phyloP scores from a whole-genome alignment of 352 stramenopile species.

The Globisporangium nodosum region DNA sequence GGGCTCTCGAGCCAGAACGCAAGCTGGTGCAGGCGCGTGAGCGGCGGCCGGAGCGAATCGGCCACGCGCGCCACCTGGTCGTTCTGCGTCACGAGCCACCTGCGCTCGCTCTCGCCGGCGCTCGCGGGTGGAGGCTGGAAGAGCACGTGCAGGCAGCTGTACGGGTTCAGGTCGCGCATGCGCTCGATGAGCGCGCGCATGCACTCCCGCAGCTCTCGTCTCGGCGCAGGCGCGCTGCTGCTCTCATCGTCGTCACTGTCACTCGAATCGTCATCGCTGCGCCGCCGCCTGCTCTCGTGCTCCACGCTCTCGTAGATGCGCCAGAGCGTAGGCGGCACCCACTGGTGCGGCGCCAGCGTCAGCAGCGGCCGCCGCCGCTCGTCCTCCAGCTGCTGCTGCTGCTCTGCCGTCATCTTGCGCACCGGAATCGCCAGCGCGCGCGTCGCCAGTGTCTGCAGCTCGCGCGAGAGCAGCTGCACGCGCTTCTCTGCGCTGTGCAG shows the following conservation, averaged over 20 bases:
- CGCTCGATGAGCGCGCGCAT: conserved; percentile 30
- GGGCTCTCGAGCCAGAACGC: conserved; percentile 22
- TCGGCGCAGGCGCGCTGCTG: background rate
- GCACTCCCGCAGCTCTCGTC: conserved; percentile 14
- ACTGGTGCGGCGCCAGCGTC: conserved; percentile 26
- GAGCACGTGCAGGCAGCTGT: conserved; percentile 36
- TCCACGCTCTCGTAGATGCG: conserved; percentile 26
- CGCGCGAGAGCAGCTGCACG: background rate
- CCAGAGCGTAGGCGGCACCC: conserved; percentile 30
- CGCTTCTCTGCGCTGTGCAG: background rate
- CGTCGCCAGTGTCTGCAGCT: background rate
- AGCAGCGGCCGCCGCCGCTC: background rate
- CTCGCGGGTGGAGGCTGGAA: conserved; percentile 23
- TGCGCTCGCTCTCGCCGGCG: conserved; percentile 3
- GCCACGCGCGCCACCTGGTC: conserved; percentile 16
- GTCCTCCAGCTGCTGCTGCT: background rate
- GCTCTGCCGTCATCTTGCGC: background rate
- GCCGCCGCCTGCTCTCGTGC: conserved; percentile 1
- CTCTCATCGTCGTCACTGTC: background rate
- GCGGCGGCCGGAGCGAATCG: conserved; percentile 17
- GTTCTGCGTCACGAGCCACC: conserved; percentile 20
- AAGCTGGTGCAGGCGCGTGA: conserved; percentile 16
- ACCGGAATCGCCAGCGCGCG: background rate
- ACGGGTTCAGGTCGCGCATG: conserved; percentile 26
- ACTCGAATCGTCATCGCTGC: background rate